phyloP scores from a whole-genome alignment of 2,329 filamentous ascomycete genomes.

The Pleomassaria siparia region DNA sequence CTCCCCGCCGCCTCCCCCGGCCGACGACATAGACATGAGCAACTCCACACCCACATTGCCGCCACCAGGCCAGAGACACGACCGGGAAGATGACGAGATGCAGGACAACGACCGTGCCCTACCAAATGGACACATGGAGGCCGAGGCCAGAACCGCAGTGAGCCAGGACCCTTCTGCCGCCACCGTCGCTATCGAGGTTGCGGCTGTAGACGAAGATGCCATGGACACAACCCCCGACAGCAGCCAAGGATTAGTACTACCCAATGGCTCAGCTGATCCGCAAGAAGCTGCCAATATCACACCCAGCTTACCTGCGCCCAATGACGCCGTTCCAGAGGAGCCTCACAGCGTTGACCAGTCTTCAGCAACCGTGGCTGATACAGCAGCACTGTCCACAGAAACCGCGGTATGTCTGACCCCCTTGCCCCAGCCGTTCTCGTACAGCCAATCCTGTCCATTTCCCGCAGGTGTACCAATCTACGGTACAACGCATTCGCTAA shows the following conservation, averaged over 20 bases:
- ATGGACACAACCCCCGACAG: slow-evolving; percentile 44
- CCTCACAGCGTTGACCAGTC: slow-evolving; percentile 11
- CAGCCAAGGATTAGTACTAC: slow-evolving; percentile 24
- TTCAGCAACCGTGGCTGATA: background rate
- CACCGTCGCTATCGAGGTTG: slow-evolving; percentile 31
- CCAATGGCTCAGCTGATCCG: slow-evolving; percentile 22
- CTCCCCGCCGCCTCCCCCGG: slow-evolving; percentile 22
- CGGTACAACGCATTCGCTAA: no score
- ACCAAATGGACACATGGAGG: slow-evolving; percentile 16
- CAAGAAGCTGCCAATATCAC: slow-evolving; percentile 14
- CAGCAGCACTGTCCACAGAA: slow-evolving; percentile 1
- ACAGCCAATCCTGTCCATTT: no score
- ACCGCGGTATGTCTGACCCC: slow-evolving; percentile 26
- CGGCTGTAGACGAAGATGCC: slow-evolving; percentile 37
- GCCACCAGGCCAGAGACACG: slow-evolving; percentile 37
- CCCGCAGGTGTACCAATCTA: no score
- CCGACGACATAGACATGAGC: slow-evolving; percentile 39
- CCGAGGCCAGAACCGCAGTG: slow-evolving; percentile 8
- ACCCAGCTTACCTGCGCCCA: slow-evolving; percentile 18
- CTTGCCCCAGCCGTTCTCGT: no score
- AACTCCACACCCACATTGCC: slow-evolving; percentile 33
- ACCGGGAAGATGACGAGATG: slow-evolving; percentile 41
- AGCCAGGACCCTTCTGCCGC: slow-evolving; percentile 10
- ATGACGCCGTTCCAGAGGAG: slow-evolving; percentile 11
- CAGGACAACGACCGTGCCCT: slow-evolving; percentile 29